phyloP scores from a whole-genome alignment of 2,329 filamentous ascomycete genomes.

The Paraconiothyrium sp. region DNA sequence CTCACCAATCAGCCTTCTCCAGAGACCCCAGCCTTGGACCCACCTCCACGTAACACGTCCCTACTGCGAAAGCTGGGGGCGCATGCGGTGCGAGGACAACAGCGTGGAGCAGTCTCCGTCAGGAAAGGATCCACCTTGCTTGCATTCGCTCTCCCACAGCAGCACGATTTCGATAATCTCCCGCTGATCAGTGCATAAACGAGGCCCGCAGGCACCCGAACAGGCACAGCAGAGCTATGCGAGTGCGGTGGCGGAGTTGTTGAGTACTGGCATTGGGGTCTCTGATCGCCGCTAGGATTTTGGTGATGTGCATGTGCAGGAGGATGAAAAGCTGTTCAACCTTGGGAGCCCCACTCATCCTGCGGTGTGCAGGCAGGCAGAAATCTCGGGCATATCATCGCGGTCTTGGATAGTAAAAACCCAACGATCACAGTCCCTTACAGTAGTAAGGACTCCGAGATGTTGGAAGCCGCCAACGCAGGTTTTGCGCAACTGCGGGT shows the following conservation, averaged over 20 bases:
- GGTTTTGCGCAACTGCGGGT: slow-evolving; percentile 2
- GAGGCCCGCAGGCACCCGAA: not conserved
- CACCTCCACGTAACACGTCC: not conserved
- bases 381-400: not conserved
- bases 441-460: not conserved
- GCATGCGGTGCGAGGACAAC: slow-evolving; percentile 7
- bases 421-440: not conserved
- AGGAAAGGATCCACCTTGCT: slow-evolving; percentile 3
- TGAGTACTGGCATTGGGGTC: not conserved
- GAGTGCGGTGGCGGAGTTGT: slow-evolving; percentile 1
- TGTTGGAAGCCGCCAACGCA: no score
- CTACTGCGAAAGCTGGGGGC: not conserved
- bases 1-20: not conserved
- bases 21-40: not conserved
- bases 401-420: not conserved
- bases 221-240: not conserved
- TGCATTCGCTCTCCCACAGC: not conserved
- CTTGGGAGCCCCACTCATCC: no score
- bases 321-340: not conserved
- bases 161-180: not conserved
- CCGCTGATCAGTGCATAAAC: slow-evolving; percentile 11
- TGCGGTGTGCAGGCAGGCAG: no score
- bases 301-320: slow-evolving; percentile 8
- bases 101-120: not conserved
- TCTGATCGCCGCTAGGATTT: slow-evolving; percentile 4